Evolutionary conservation across 805 yeast species (phyloP), one percentile per base, ranked within the genome.

Genomic region (Kluyveromyces siamensis): DNA sequence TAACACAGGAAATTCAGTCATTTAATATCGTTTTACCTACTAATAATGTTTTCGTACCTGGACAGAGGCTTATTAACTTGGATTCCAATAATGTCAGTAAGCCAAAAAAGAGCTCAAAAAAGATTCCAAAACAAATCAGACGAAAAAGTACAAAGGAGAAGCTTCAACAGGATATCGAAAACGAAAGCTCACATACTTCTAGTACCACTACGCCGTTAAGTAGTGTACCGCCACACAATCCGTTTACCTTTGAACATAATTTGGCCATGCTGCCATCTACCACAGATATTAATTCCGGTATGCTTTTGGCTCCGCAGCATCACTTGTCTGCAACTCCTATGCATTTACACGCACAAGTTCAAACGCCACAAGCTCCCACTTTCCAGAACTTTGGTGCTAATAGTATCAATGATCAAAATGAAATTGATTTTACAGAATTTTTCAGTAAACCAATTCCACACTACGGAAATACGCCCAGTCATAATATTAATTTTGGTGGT

Each of bases 381-480:
- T 43, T 33, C 16, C n/a, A 37, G 10, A 43, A 43, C 16, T 18
- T 43, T 16, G 36, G 36, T 27, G 19, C 39, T 8, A 46, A 48
- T 27, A 38, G 50, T 38, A 37, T 49, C 46, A 50, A 45, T 6
- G 53, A 56, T 30, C 44, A 61, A 21, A 56, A 66, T 48, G 70
- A 66, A 51, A 61, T 66, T 37, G 70, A 66, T 54, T 66, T 66
- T 40, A 66, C 69, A 8, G 59, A 63, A 27, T 53, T 65, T 8
- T 66, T 66, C 48, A 56, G 58, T 10, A 61, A 57, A 39, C 57
- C 62, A 2, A 41, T 55, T 2, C 53, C 58, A 18, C 54, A 52
- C 10, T 46, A 41, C 37, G 45, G 44, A 18, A 46, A 47, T 18
- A 42, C 30, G 2, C 4, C n/a, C 16, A 27, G 35, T 18, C 19